Conservation (phyloP, 495 filamentous ascomycete species). For the Articulospora tetracladia region DNA sequence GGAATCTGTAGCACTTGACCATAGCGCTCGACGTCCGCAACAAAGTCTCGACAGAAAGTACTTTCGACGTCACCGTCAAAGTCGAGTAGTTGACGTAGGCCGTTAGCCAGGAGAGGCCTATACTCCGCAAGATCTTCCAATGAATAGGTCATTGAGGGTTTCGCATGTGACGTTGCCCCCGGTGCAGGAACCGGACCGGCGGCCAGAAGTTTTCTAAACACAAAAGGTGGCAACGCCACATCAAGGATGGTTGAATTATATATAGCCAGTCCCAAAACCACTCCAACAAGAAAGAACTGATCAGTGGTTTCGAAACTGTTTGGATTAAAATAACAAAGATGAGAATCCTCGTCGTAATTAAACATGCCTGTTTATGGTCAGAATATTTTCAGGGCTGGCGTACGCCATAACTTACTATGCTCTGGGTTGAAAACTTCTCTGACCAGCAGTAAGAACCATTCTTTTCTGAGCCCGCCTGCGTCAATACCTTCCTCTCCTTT, state of each 20-base stretch:
- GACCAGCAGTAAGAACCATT: slow-evolving; percentile 92
- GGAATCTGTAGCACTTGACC: slow-evolving; percentile 62
- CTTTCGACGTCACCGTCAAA: slow-evolving; percentile 83
- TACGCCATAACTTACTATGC: slow-evolving; percentile 60
- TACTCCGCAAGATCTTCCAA: slow-evolving; percentile 85
- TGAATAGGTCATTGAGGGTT: slow-evolving; percentile 64
- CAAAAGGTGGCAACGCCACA: slow-evolving; percentile 86
- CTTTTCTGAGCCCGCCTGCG: slow-evolving; percentile 86
- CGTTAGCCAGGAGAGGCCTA: slow-evolving; percentile 71
- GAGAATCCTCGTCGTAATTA: slow-evolving; percentile 90
- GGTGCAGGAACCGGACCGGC: slow-evolving; percentile 55
- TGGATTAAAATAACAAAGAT: slow-evolving; percentile 94
- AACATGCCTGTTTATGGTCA: slow-evolving; percentile 66
- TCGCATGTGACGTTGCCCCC: slow-evolving; percentile 48
- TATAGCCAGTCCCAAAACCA: slow-evolving; percentile 84
- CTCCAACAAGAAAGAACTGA: slow-evolving; percentile 89
- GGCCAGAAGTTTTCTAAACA: slow-evolving; percentile 82
- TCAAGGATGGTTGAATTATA: slow-evolving; percentile 97
- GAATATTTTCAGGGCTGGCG: neutral
- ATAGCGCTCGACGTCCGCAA: slow-evolving; percentile 73
- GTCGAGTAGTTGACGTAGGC: slow-evolving; percentile 72
- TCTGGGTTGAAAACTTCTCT: slow-evolving; percentile 90
- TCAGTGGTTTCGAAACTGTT: slow-evolving; percentile 89
- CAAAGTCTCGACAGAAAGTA: slow-evolving; percentile 81
- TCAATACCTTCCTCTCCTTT: slow-evolving; percentile 88